These are phyloP conservation scores for Yamadazyma dushanensis DNA, from an alignment of 1,139 yeast species.

Conservation along the genomic window DNA sequence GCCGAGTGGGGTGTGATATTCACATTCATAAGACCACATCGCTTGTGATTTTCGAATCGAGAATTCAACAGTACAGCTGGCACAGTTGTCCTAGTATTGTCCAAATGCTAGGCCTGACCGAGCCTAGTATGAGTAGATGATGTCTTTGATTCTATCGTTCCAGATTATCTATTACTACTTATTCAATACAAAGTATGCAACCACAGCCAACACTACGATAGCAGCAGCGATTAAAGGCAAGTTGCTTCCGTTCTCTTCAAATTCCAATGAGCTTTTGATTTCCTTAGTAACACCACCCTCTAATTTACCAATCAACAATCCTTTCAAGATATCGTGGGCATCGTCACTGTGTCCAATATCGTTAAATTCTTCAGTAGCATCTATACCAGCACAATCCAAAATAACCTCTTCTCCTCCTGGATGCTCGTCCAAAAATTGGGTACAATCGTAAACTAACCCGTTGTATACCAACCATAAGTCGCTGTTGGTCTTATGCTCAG, in stretches of 20 bases:
- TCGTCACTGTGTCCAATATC: constrained; percentile 98
- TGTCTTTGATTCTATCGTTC: no score
- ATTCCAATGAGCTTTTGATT: constrained; percentile 22
- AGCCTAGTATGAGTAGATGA: no score
- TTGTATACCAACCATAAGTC: constrained; percentile 91
- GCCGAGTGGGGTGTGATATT: no score
- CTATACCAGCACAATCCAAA: constrained; percentile 86
- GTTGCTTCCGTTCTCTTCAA: constrained; percentile 25
- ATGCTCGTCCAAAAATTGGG: constrained; percentile 89
- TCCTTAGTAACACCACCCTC: constrained; percentile 45
- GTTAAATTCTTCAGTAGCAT: constrained; percentile 91
- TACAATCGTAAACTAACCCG: constrained; percentile 86
- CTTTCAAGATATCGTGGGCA: constrained; percentile 74
- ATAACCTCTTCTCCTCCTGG: constrained; percentile 97
- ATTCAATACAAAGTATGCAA: constrained; percentile 43
- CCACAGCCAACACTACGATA: constrained; percentile 54
- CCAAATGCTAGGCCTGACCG: no score
- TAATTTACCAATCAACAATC: constrained; percentile 65
- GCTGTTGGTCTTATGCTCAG: constrained; percentile 71
- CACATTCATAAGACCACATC: no score
- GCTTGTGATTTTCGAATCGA: constrained; percentile 3
- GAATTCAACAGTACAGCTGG: no score
- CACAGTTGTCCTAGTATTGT: no score
- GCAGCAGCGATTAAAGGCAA: constrained; percentile 46
- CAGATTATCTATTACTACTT: constrained; percentile 9